These are phyloP conservation scores for Suillus subaureus DNA, from an alignment of 768 basidiomycete genomes.

Conservation along the genomic window DNA sequence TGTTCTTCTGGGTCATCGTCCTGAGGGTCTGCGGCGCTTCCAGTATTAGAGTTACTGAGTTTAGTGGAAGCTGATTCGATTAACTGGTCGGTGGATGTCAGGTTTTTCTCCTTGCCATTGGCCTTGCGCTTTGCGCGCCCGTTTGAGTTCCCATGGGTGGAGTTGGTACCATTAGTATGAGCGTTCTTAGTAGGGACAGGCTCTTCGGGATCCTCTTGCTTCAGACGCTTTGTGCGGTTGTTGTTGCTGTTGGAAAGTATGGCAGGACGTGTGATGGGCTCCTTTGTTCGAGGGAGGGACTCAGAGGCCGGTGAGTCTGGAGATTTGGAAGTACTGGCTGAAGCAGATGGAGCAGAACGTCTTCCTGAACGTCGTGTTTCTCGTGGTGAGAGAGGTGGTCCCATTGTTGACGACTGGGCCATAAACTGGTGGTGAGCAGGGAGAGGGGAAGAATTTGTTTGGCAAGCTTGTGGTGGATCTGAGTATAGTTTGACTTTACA, in stretches of 20 bases:
- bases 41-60: slow-evolving; percentile 28
- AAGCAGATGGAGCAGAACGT: slow-evolving; percentile 67
- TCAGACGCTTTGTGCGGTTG: slow-evolving; percentile 58
- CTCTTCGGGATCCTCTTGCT: slow-evolving; percentile 77
- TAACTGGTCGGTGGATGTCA: slow-evolving; percentile 28
- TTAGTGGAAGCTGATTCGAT: slow-evolving; percentile 30
- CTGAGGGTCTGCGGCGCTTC: slow-evolving; percentile 39
- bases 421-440: slow-evolving; percentile 36
- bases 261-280: slow-evolving; percentile 41
- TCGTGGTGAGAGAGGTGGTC: slow-evolving; percentile 74
- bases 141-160: slow-evolving; percentile 35
- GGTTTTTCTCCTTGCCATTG: slow-evolving; percentile 63
- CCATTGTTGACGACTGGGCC: slow-evolving; percentile 73
- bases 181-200: slow-evolving; percentile 48
- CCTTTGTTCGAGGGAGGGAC: slow-evolving; percentile 44
- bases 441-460: slow-evolving; percentile 11
- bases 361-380: slow-evolving; percentile 80
- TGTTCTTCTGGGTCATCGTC: slow-evolving; percentile 53
- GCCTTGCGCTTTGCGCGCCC: slow-evolving; percentile 62
- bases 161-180: slow-evolving; percentile 32
- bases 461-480: slow-evolving; percentile 10
- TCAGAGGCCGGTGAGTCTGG: slow-evolving; percentile 67
- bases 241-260: slow-evolving; percentile 40
- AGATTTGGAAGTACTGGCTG: slow-evolving; percentile 70
- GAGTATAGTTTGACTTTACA: slow-evolving; percentile 19